A percentile compares a stretch with the other conserved stretches of the same genome.
Evolutionary conservation across 805 yeast species (phyloP).

Genomic region (Metschnikowia anglica): DNA sequence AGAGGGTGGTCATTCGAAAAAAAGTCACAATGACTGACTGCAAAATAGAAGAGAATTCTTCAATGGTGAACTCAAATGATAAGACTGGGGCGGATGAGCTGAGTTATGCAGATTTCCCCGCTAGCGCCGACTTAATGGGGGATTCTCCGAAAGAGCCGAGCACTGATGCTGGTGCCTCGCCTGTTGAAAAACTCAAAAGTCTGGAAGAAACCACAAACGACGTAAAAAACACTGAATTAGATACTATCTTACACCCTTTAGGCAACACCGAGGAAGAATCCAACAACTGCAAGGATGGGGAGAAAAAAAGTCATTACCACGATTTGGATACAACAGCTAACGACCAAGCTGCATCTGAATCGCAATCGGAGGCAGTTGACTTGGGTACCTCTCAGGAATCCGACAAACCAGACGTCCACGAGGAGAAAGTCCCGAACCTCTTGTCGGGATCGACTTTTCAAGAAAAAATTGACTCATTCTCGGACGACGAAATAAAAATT

Average conservation of each 20-base stretch:
- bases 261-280: background rate
- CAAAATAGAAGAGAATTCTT: background rate
- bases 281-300: background rate
- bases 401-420: background rate
- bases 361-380: background rate
- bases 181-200: no score
- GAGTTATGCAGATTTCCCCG: no score
- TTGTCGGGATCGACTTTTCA: background rate
- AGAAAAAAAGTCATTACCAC: background rate
- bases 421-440: background rate
- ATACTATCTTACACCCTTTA: background rate
- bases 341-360: background rate
- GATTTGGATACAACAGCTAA: background rate
- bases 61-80: background rate
- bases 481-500: conserved; percentile 19
- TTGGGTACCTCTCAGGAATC: background rate
- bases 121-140: no score
- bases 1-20: background rate
- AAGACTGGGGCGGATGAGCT: background rate
- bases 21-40: background rate
- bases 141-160: no score
- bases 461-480: conserved; percentile 13
- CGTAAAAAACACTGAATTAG: background rate
- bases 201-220: background rate
- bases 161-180: no score